These are phyloP conservation scores for Fusarium sp. DNA, from an alignment of 2,329 filamentous ascomycete genomes.

Conservation along the genomic window DNA sequence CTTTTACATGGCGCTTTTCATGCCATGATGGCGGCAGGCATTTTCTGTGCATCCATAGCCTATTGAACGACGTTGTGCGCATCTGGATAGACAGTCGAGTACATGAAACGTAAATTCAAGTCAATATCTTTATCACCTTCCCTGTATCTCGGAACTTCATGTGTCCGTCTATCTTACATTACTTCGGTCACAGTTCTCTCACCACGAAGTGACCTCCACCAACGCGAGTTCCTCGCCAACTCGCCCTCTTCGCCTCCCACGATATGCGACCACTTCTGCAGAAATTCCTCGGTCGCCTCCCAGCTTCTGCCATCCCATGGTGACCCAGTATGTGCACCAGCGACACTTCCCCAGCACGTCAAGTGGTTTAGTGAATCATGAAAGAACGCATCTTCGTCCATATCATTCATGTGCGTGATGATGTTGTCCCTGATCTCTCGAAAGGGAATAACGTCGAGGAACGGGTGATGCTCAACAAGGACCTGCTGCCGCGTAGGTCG, in stretches of 20 bases:
- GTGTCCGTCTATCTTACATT: constrained; percentile 12
- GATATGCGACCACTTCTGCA: constrained; percentile 50
- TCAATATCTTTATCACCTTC: constrained; percentile 5
- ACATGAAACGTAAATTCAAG: constrained; percentile 27
- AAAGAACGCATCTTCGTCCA: constrained; percentile 52
- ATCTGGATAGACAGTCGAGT: constrained; percentile 41
- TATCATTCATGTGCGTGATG: constrained; percentile 40
- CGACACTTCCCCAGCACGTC: constrained; percentile 50
- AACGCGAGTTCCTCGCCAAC: constrained; percentile 49
- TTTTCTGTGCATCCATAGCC: constrained; percentile 22
- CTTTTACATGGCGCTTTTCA: constrained; percentile 4
- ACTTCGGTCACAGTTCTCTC: constrained; percentile 44
- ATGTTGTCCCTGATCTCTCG: constrained; percentile 48
- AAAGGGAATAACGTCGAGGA: constrained; percentile 50
- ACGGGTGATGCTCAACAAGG: constrained; percentile 47
- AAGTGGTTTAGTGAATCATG: constrained; percentile 51
- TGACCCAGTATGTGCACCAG: constrained; percentile 47
- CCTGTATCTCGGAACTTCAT: background rate
- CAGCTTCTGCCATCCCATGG: constrained; percentile 52
- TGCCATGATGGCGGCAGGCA: constrained; percentile 12
- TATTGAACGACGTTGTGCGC: constrained; percentile 18
- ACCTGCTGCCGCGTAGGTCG: constrained; percentile 49
- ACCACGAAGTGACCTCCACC: constrained; percentile 51
- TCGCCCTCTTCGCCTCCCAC: constrained; percentile 51
- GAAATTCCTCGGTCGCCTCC: constrained; percentile 51